A percentile compares a stretch with the other conserved stretches of the same genome.
Evolutionary conservation across 345 rosid genomes (phyloP).

Genomic region (Gossypium ekmanianum): DNA sequence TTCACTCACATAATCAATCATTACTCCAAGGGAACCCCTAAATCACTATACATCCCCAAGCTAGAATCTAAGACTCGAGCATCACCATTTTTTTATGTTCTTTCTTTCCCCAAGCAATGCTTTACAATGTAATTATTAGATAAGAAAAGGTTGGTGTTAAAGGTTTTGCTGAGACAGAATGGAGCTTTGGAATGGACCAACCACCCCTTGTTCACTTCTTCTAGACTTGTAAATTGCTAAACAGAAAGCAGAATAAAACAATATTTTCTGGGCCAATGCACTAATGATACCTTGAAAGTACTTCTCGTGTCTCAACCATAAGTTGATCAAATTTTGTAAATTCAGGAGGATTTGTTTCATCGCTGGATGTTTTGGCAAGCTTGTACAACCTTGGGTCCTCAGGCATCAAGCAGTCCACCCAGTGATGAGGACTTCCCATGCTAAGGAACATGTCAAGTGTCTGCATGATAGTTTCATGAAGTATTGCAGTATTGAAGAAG

Average conservation of each 20-base stretch:
- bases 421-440: constrained; percentile 62
- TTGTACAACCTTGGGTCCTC: constrained; percentile 39
- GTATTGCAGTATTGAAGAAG: constrained; percentile 37
- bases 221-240: neutral
- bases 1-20: constrained; percentile 5
- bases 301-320: constrained; percentile 71
- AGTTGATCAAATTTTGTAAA: constrained; percentile 63
- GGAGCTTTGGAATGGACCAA: constrained; percentile 7
- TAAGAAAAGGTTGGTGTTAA: neutral
- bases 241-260: neutral
- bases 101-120: neutral
- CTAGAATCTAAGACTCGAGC: constrained; percentile 1
- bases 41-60: neutral
- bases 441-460: constrained; percentile 77
- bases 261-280: neutral
- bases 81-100: neutral
- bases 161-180: neutral
- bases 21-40: neutral
- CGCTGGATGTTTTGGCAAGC: constrained; percentile 29
- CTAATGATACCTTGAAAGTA: constrained; percentile 64
- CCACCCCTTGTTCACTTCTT: neutral
- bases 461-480: constrained; percentile 61
- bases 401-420: constrained; percentile 81
- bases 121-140: constrained; percentile 1
- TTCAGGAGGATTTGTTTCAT: constrained; percentile 28